These are phyloP conservation scores for Fusarium sp. DNA, from an alignment of 2,329 filamentous ascomycete species.

Conservation along the genomic window DNA sequence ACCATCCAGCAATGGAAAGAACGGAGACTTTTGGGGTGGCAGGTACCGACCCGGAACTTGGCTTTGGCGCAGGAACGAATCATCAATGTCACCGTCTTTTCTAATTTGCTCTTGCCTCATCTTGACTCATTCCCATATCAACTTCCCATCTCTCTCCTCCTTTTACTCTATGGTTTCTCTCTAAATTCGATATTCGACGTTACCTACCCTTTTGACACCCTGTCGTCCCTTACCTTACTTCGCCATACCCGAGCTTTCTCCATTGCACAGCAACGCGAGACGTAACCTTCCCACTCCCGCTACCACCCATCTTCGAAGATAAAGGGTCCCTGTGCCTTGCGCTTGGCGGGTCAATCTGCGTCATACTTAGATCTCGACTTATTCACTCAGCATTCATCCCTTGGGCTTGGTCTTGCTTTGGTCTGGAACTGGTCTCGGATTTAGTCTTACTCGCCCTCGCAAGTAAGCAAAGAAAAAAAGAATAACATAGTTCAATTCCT, in stretches of 20 bases:
- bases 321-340: conserved; percentile 48
- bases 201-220: conserved; percentile 9
- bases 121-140: conserved; percentile 41
- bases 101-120: conserved; percentile 35
- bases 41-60: conserved; percentile 41
- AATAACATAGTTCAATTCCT: conserved; percentile 12
- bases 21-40: conserved; percentile 34
- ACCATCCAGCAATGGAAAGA: conserved; percentile 4
- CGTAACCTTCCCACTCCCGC: conserved; percentile 25
- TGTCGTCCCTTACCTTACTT: conserved; percentile 1
- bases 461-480: conserved; percentile 10
- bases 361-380: conserved; percentile 44
- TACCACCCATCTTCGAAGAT: conserved; percentile 37
- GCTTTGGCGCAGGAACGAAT: conserved; percentile 44
- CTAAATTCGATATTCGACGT: conserved; percentile 14
- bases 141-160: conserved; percentile 28
- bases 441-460: conserved; percentile 26
- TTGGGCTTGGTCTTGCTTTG: conserved; percentile 14
- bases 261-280: conserved; percentile 26
- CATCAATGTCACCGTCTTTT: conserved; percentile 47
- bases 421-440: conserved; percentile 6
- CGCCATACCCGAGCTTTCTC: conserved; percentile 11
- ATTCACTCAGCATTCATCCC: conserved; percentile 25
- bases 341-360: conserved; percentile 46
- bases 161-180: conserved; percentile 13